Percentiles rank a stretch among this genome's conserved stretches.
Conservation (phyloP, 1,139 yeast genomes). For the Kluyveromyces marxianus region DNA sequence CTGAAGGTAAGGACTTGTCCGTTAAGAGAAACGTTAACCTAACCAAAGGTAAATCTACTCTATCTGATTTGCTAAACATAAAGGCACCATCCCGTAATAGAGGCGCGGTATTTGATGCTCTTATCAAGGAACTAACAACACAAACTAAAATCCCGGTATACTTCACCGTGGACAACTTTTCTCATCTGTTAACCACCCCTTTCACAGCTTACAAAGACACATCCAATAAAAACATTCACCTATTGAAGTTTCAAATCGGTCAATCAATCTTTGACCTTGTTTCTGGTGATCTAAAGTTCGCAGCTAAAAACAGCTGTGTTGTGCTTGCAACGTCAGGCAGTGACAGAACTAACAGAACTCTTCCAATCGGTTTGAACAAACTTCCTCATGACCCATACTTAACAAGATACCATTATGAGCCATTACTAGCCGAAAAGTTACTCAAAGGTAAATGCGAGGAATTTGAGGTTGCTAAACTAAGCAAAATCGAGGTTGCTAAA, state of each 20-base stretch:
- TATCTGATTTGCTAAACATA: slow-evolving; percentile 36
- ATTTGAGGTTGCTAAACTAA: slow-evolving; percentile 43
- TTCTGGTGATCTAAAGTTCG: slow-evolving; percentile 45
- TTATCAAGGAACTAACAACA: slow-evolving; percentile 47
- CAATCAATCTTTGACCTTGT: slow-evolving; percentile 48
- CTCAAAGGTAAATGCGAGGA: slow-evolving; percentile 42
- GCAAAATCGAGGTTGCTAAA: slow-evolving; percentile 46
- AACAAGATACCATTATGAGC: slow-evolving; percentile 45
- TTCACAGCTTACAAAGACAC: slow-evolving; percentile 55
- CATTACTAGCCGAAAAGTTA: slow-evolving; percentile 43
- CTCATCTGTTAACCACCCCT: slow-evolving; percentile 51
- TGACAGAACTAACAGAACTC: slow-evolving; percentile 43
- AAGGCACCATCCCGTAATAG: slow-evolving; percentile 33
- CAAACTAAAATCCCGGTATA: slow-evolving; percentile 46
- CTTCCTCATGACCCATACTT: slow-evolving; percentile 53
- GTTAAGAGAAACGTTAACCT: slow-evolving; percentile 26
- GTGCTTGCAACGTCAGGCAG: slow-evolving; percentile 54
- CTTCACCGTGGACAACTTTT: slow-evolving; percentile 69
- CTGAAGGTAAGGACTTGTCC: slow-evolving; percentile 23
- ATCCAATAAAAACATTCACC: slow-evolving; percentile 50
- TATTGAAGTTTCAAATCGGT: slow-evolving; percentile 62
- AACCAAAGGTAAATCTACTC: slow-evolving; percentile 38
- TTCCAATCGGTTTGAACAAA: slow-evolving; percentile 53
- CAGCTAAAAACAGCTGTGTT: slow-evolving; percentile 50
- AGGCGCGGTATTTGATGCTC: slow-evolving; percentile 41